Conservation (phyloP, 352 stramenopile species). For the Phytophthora lateralis region DNA sequence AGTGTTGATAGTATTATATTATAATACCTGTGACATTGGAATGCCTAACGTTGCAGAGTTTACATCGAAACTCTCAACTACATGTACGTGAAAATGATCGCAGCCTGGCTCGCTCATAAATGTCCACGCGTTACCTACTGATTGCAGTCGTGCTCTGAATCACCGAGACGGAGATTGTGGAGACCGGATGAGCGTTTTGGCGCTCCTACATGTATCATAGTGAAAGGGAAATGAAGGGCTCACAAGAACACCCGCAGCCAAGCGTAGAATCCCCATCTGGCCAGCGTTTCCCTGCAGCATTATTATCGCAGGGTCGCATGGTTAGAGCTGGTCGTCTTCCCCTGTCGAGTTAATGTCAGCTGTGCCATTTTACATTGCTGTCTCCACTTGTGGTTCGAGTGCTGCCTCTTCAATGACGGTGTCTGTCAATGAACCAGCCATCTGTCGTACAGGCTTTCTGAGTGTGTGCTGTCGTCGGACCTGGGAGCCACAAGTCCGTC, state of each 20-base stretch:
- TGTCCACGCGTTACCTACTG: slow-evolving; percentile 19
- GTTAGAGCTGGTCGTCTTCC: slow-evolving; percentile 15
- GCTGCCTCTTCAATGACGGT: neutral
- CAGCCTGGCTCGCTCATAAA: slow-evolving; percentile 9
- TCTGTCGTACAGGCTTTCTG: slow-evolving; percentile 13
- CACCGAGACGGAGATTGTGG: neutral
- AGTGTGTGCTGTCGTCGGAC: slow-evolving; percentile 16
- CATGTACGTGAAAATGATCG: too few relatives aligned
- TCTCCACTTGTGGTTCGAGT: neutral
- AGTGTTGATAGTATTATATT: too few relatives aligned
- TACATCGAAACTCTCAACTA: slow-evolving; percentile 1
- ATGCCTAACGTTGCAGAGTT: neutral
- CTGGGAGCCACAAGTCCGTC: slow-evolving; percentile 15
- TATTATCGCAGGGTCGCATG: slow-evolving; percentile 20
- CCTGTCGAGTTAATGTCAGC: slow-evolving; percentile 12
- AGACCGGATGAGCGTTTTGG: neutral
- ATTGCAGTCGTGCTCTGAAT: neutral
- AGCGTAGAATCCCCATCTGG: slow-evolving; percentile 9
- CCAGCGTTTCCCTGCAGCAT: slow-evolving; percentile 4
- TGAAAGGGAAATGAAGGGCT: neutral
- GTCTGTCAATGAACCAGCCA: slow-evolving; percentile 19
- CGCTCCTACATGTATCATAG: neutral
- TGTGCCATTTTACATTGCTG: slow-evolving; percentile 23
- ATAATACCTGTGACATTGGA: neutral
- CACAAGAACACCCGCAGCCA: slow-evolving; percentile 7